A percentile compares a stretch with the other conserved stretches of the same genome.
Conservation (phyloP, 2,329 filamentous ascomycete species). For the Macroventuria anomochaeta region DNA sequence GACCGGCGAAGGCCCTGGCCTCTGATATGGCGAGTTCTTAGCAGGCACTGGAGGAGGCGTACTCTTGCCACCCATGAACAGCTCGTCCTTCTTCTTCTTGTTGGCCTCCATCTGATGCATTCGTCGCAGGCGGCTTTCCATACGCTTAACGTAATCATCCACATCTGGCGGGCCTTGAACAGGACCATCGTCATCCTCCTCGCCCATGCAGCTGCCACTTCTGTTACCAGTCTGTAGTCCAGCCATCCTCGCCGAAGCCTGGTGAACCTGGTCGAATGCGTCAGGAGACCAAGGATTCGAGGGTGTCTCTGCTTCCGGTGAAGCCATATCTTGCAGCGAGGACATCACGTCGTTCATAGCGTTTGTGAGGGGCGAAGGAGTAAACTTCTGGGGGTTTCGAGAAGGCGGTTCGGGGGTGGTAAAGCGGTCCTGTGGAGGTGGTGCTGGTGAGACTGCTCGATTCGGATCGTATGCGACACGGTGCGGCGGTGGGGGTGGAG, state of each 20-base stretch:
- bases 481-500: constrained; percentile 84
- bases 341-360: constrained; percentile 99
- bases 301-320: constrained; percentile 62
- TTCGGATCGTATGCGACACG: constrained; percentile 61
- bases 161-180: constrained; percentile 72
- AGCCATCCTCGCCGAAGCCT: constrained; percentile 49
- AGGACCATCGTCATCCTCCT: constrained; percentile 60
- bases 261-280: constrained; percentile 70
- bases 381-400: constrained; percentile 54
- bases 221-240: constrained; percentile 75
- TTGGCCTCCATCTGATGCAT: constrained; percentile 63
- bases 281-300: constrained; percentile 89
- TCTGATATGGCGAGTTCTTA: constrained; percentile 55
- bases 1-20: constrained; percentile 50
- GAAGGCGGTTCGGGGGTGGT: constrained; percentile 73
- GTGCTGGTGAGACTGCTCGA: constrained; percentile 44
- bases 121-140: constrained; percentile 81
- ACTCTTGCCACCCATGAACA: constrained; percentile 56
- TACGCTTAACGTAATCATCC: constrained; percentile 86
- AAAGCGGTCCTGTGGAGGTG: constrained; percentile 49
- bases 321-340: constrained; percentile 84
- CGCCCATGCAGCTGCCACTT: constrained; percentile 57
- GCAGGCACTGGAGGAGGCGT: constrained; percentile 68
- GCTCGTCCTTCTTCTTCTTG: constrained; percentile 52
- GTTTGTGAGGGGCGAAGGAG: constrained; percentile 88